A percentile compares a stretch with the other conserved stretches of the same genome.
phyloP scores from a whole-genome alignment of 2,329 filamentous ascomycete species.

The Fusarium setosum region DNA sequence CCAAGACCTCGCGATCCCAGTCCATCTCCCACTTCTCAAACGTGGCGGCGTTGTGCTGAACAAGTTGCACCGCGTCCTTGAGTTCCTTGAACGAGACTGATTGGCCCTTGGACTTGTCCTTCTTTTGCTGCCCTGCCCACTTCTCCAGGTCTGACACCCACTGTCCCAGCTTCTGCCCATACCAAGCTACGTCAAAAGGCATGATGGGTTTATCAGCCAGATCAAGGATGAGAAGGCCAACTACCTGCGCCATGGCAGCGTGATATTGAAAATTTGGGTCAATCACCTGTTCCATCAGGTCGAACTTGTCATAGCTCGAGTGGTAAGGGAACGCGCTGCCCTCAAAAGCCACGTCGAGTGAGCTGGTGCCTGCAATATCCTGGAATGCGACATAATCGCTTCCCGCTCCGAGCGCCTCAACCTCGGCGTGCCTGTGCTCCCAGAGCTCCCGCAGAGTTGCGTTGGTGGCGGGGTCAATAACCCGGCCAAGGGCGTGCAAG shows the following conservation, averaged over 20 bases:
- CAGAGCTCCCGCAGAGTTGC: conserved; percentile 80
- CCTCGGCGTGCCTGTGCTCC: conserved; percentile 69
- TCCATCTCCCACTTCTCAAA: conserved; percentile 82
- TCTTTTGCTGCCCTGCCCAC: conserved; percentile 61
- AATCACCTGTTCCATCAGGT: conserved; percentile 83
- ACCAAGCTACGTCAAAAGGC: conserved; percentile 82
- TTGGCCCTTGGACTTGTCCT: conserved; percentile 18
- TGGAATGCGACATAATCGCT: conserved; percentile 94
- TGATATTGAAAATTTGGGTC: conserved; percentile 90
- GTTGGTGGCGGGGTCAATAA: conserved; percentile 78
- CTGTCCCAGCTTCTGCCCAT: conserved; percentile 71
- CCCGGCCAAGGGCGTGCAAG: conserved; percentile 77
- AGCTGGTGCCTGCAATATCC: conserved; percentile 88
- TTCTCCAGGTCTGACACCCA: conserved; percentile 76
- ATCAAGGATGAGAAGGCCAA: conserved; percentile 86
- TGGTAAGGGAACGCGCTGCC: conserved; percentile 77
- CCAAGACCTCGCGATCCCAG: conserved; percentile 81
- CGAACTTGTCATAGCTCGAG: conserved; percentile 90
- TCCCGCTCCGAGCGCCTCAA: conserved; percentile 78
- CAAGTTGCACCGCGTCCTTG: conserved; percentile 67
- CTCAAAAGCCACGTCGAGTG: conserved; percentile 84
- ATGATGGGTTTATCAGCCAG: conserved; percentile 83
- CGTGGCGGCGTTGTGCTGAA: conserved; percentile 61
- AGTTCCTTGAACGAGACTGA: conserved; percentile 46
- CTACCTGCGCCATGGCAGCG: conserved; percentile 80